Base-by-base conservation (phyloP, 371 early-diverging fungal genomes). In the Mortierella sp. region DNA sequence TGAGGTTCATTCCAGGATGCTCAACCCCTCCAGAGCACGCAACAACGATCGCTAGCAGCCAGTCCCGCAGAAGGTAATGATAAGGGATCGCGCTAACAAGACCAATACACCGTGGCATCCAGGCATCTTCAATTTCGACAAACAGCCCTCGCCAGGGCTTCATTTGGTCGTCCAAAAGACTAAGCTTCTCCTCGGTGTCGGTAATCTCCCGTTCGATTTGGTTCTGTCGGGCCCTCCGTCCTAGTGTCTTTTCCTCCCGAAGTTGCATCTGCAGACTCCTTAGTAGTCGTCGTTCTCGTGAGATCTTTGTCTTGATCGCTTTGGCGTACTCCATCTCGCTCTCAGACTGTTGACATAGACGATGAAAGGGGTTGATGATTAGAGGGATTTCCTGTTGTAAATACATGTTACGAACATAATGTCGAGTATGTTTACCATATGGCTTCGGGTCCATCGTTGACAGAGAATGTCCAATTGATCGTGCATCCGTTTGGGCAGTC, bases 81-180 rank as follows among this genome's bases (percentile, higher is more conserved):
- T 95, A 96, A 32, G 96, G 94, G 88, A 95, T 91, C 32, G 90
- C 90, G 49, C 96, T 94, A n/a, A 96, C 77, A 18, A 97, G 83
- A 0, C 97, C 96, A 24, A 96, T 78, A 72, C 91, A 87, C 56
- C 94, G 88, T 27, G 96, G 96, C 0, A 94, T 89, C 92, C 95
- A 96, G 0, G 94, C 88, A 73, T 93, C 88, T 0, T 93, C 91
- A 8, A 89, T 87, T 70, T 91, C 90, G 14, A 92, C 90, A 21
- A 93, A 90, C 14, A 89, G 88, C 70, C 90, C 83, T 48, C 90
- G 89, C 75, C 95, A 91, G 11, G 95, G 95, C 35, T 90, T 88
- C 72, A 97, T 76, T 58, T 96, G 83, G 58, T 95, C 95, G 11
- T 81, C 88, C 72, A 93, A 95, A n/a, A 97, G 78, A 3, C 81